Evolutionary conservation across 345 rosid genomes (phyloP), one percentile per base, ranked within the genome.

Genomic region (Tarenaya hassleriana): DNA sequence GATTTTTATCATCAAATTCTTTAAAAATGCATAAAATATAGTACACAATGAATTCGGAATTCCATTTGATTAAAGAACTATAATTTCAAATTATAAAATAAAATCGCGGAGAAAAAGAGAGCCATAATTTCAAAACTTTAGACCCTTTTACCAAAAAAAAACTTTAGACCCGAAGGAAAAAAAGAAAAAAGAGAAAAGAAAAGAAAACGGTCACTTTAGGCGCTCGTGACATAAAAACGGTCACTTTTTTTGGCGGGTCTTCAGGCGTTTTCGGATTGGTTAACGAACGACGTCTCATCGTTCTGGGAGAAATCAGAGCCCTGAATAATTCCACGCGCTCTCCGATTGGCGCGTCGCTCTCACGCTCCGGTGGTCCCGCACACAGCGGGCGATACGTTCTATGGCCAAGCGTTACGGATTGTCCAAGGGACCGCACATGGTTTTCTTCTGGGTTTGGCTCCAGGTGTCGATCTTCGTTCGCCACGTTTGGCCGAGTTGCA

Each of bases 301-400:
- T 41, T 18, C 35, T 41, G 24, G 29, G 4, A 21, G 6, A 13
- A 16, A 50, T 16, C 16, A 27, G 52, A 44, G 13, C 38, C 29
- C 29, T 24, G 29, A 24, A 5, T 24, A 24, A 5, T 24, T 24
- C 29, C 29, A 52, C 47, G 34, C 55, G 14, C 37, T 31, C 46
- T 47, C 51, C 37, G 2, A 32, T 57, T 41, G 53, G 33, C 10
- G 13, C 58, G 69, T 62, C 58, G 8, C 45, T 8, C 14, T 17
- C 56, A 62, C 58, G 58, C 11, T 14, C n/a, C 27, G 29, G 43
- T 11, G 34, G 42, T 47, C 49, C 29, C 29, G 5, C 63, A 27
- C 50, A 50, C 35, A 10, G 16, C 51, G 48, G 66, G 75, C 75
- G 69, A 41, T 47, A 71, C 66, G 51, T 15, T 54, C 72, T 39